Evolutionary conservation across 2,329 filamentous ascomycete species (phyloP).

Genomic region (Penicillium occitanis): DNA sequence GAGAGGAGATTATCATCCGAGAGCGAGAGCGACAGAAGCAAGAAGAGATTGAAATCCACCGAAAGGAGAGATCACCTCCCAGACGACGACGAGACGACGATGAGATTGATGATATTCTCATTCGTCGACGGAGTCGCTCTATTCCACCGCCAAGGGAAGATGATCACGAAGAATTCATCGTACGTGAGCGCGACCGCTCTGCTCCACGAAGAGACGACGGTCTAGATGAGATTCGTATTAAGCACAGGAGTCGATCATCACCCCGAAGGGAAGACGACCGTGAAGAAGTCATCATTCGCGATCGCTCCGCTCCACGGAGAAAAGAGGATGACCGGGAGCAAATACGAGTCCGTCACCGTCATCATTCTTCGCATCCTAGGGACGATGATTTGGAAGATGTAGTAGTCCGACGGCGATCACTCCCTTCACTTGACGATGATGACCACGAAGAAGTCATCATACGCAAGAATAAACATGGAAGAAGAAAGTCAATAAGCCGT

Average conservation of each 20-base stretch:
- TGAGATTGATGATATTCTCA: constrained; percentile 16
- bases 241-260: neutral
- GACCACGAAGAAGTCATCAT: constrained; percentile 16
- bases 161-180: constrained; percentile 12
- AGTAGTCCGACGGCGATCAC: constrained; percentile 2
- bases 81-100: constrained; percentile 5
- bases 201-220: constrained; percentile 12
- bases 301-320: constrained; percentile 7
- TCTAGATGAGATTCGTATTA: constrained; percentile 12
- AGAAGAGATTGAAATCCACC: constrained; percentile 19
- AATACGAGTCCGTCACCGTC: constrained; percentile 14
- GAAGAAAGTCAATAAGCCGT: neutral
- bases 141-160: constrained; percentile 11
- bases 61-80: constrained; percentile 10
- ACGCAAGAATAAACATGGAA: constrained; percentile 7
- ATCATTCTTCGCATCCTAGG: constrained; percentile 3
- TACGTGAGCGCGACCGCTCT: constrained; percentile 17
- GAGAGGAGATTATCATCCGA: constrained; percentile 12
- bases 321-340: constrained; percentile 11
- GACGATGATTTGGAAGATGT: constrained; percentile 15
- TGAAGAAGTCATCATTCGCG: constrained; percentile 15
- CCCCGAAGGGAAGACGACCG: constrained; percentile 4
- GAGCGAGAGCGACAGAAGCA: constrained; percentile 14
- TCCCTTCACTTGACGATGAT: constrained; percentile 3
- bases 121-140: constrained; percentile 20